These are phyloP conservation scores for Chenopodium berlandieri DNA, from an alignment of 148 eudicot genomes.

Conservation along the genomic window DNA sequence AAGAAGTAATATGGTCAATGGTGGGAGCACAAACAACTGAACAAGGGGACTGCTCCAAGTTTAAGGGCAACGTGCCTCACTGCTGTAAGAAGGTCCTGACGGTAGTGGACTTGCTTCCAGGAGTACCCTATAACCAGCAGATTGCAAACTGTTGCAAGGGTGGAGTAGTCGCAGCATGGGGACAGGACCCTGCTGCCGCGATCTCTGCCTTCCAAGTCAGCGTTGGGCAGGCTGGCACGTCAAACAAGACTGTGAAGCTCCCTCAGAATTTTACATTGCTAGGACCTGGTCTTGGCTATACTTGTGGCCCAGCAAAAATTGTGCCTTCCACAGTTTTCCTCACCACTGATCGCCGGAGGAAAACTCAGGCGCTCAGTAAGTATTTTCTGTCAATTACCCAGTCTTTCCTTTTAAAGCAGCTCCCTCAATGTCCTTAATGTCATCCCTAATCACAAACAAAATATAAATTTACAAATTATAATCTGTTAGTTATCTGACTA, in stretches of 20 bases:
- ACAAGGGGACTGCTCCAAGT: conserved; percentile 73
- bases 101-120: conserved; percentile 63
- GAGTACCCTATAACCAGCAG: conserved; percentile 67
- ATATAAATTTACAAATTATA: no score
- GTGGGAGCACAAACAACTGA: conserved; percentile 66
- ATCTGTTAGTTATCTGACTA: no score
- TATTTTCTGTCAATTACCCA: background rate
- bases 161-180: conserved; percentile 62
- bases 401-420: no score
- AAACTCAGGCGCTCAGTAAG: conserved; percentile 73
- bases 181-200: conserved; percentile 55
- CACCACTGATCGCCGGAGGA: conserved; percentile 56
- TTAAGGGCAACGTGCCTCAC: conserved; percentile 53
- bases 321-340: conserved; percentile 64
- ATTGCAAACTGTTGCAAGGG: conserved; percentile 64
- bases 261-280: conserved; percentile 68
- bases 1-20: conserved; percentile 68
- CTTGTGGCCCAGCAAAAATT: conserved; percentile 71
- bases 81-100: conserved; percentile 55
- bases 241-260: conserved; percentile 63
- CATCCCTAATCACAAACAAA: no score
- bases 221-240: conserved; percentile 64
- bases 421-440: no score
- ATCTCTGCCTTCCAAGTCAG: conserved; percentile 68
- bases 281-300: conserved; percentile 70